Percentiles rank a stretch among this genome's conserved stretches.
Evolutionary conservation across 139 green algal species (phyloP).

Genomic region (Micractinium sp.): DNA sequence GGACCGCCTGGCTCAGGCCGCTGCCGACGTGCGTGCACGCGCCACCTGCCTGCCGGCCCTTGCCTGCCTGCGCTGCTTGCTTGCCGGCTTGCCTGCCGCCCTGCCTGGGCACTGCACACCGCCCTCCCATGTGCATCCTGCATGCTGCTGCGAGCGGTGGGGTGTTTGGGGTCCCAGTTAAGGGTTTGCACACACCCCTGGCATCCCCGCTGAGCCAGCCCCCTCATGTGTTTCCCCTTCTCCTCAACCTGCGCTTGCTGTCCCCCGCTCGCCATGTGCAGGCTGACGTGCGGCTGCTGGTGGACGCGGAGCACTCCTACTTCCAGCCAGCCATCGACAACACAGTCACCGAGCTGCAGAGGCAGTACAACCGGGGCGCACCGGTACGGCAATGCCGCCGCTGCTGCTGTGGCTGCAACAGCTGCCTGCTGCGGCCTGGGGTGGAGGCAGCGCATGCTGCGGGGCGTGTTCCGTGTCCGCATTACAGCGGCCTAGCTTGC

Average conservation of each 20-base stretch:
- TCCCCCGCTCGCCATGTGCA: conserved; percentile 7
- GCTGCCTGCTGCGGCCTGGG: too few species aligned
- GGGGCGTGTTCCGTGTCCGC: too few species aligned
- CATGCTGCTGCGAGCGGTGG: too few species aligned
- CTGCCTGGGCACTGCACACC: background rate
- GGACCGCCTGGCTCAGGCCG: conserved; percentile 53
- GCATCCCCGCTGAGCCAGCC: too few species aligned
- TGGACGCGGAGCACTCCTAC: conserved; percentile 92
- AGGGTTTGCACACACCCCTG: too few species aligned
- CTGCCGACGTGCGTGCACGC: background rate
- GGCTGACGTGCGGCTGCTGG: conserved; percentile 75
- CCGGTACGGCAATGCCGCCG: background rate
- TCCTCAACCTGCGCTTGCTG: background rate
- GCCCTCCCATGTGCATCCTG: too few species aligned
- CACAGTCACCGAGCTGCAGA: conserved; percentile 74
- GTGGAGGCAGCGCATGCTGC: too few species aligned
- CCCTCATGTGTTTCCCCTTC: too few species aligned
- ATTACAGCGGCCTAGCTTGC: too few species aligned
- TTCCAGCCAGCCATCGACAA: conserved; percentile 92
- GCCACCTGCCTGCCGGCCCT: background rate
- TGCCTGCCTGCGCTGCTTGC: background rate
- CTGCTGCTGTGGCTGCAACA: too few species aligned
- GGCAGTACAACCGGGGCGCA: conserved; percentile 67
- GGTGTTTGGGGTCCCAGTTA: too few species aligned
- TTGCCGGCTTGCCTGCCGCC: background rate